Conservation (phyloP, 2,329 filamentous ascomycete genomes). For the Colletotrichum sp. region DNA sequence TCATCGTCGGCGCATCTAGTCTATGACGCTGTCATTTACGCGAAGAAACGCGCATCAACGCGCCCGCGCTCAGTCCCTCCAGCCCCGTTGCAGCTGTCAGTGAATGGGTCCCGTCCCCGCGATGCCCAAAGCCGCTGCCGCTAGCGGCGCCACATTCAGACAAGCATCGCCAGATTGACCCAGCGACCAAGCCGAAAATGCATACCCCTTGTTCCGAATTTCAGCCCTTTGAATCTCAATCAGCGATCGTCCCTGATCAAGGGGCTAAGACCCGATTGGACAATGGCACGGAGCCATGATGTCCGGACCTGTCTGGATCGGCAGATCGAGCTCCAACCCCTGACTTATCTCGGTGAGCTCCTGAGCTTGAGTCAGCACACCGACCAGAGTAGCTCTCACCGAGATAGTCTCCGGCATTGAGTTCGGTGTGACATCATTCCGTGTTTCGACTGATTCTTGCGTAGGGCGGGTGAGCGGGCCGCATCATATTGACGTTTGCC, state of each 20-base stretch:
- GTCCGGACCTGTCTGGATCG: not conserved
- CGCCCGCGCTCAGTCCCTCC: not conserved
- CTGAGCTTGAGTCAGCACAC: not conserved
- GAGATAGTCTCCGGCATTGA: not conserved
- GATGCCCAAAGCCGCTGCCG: not conserved
- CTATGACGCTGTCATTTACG: conserved; percentile 23
- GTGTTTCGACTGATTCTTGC: conserved; percentile 5
- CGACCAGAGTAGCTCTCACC: not conserved
- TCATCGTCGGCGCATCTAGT: not conserved
- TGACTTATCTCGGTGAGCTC: not conserved
- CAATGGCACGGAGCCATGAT: not conserved
- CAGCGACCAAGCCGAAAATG: not conserved
- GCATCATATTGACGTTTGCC: conserved; percentile 19
- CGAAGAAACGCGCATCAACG: conserved; percentile 10
- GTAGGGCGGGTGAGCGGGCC: not conserved
- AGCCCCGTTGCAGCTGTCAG: not conserved
- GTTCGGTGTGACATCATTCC: conserved; percentile 13
- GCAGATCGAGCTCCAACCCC: not conserved
- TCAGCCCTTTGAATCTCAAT: not conserved
- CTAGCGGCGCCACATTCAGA: conserved; percentile 11
- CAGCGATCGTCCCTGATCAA: conserved; percentile 9
- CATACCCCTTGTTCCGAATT: not conserved
- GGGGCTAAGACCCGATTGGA: not conserved
- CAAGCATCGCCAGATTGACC: not conserved
- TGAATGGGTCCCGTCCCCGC: not conserved